A percentile compares a stretch with the other conserved stretches of the same genome.
Conservation (phyloP, 1,284 basidiomycete genomes). For the Cutaneotrichosporon sp. region DNA sequence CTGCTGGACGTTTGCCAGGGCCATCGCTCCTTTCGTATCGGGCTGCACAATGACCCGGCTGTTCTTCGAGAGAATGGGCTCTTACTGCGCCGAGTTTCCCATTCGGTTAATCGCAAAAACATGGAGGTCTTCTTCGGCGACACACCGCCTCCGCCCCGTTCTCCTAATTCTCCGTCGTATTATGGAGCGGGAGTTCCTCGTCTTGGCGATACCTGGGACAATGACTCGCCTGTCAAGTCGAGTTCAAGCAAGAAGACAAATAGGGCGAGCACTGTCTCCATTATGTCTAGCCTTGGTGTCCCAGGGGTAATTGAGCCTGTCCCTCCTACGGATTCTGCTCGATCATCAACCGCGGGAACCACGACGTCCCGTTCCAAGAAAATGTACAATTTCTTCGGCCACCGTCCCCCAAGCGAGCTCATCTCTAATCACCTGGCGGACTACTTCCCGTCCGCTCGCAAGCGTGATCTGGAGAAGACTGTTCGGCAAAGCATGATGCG, state of each 20-base stretch:
- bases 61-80: constrained; percentile 68
- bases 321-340: constrained; percentile 37
- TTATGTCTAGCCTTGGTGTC: constrained; percentile 87
- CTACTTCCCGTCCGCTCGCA: constrained; percentile 92
- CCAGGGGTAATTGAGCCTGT: constrained; percentile 62
- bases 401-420: constrained; percentile 92
- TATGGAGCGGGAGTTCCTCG: constrained; percentile 29
- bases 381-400: constrained; percentile 95
- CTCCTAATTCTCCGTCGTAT: constrained; percentile 51
- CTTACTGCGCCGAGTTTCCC: constrained; percentile 57
- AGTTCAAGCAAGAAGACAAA: constrained; percentile 62
- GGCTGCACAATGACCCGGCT: constrained; percentile 6
- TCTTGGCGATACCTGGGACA: constrained; percentile 12
- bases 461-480: constrained; percentile 78
- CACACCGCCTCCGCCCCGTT: constrained; percentile 49
- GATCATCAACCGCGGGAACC: constrained; percentile 45
- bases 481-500: constrained; percentile 68
- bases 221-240: not conserved
- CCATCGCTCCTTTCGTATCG: constrained; percentile 58
- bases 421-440: constrained; percentile 94
- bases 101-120: constrained; percentile 53
- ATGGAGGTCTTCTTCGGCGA: constrained; percentile 59
- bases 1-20: constrained; percentile 80
- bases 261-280: constrained; percentile 86
- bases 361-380: constrained; percentile 46